These are phyloP conservation scores for Besnoitia besnoiti DNA, from an alignment of 169 alveolate genomes.

Conservation along the genomic window DNA sequence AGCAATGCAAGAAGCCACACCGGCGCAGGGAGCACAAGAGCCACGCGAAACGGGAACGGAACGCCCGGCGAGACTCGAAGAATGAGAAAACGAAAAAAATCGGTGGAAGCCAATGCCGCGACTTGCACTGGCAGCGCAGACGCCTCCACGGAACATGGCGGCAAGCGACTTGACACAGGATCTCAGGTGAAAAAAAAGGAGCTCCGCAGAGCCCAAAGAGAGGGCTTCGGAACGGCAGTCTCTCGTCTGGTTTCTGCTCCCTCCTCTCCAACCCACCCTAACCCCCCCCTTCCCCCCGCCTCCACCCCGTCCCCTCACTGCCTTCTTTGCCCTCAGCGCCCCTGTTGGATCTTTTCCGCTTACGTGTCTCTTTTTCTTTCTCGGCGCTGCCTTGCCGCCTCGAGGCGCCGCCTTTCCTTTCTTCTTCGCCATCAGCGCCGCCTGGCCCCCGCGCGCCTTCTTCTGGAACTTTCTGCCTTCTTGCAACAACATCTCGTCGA, in stretches of 20 bases:
- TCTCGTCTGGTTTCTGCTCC: background rate
- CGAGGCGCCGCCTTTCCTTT: background rate
- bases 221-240: too few relatives aligned
- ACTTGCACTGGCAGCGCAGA: too few relatives aligned
- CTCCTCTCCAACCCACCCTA: background rate
- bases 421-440: background rate
- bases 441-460: background rate
- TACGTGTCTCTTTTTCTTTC: background rate
- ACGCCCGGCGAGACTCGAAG: too few relatives aligned
- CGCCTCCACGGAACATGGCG: too few relatives aligned
- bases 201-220: too few relatives aligned
- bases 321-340: background rate
- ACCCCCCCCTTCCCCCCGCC: background rate
- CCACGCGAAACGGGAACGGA: too few relatives aligned
- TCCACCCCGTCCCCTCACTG: background rate
- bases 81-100: too few relatives aligned
- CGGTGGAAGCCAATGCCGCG: too few relatives aligned
- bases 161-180: too few relatives aligned
- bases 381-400: background rate
- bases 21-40: too few relatives aligned
- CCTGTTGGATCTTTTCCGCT: background rate
- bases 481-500: background rate
- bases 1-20: too few relatives aligned
- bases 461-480: constrained; percentile 19
- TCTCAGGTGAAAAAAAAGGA: too few relatives aligned